phyloP scores from a whole-genome alignment of 768 basidiomycete genomes.

The Mycena albidolilacea region DNA sequence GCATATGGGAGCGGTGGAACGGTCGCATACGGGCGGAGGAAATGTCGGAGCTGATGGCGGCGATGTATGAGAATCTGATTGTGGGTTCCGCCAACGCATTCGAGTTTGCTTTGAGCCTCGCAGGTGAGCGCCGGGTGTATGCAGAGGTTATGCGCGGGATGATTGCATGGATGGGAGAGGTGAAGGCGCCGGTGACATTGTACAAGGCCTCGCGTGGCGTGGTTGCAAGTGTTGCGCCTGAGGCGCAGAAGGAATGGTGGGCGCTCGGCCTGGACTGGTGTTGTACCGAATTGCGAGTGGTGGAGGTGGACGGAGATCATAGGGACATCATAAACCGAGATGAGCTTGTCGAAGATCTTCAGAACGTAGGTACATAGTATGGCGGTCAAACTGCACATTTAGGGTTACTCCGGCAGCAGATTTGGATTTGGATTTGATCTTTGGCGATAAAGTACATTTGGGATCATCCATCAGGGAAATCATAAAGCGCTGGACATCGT shows the following conservation, averaged over 20 bases:
- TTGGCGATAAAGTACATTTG: no score
- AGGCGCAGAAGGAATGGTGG: constrained; percentile 19
- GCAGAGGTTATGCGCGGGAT: constrained; percentile 15
- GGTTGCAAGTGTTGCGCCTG: background rate
- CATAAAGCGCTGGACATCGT: no score
- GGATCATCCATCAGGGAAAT: no score
- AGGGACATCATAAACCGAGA: background rate
- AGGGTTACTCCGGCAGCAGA: no score
- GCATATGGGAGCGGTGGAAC: constrained; percentile 15
- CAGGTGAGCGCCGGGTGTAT: constrained; percentile 9
- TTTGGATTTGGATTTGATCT: no score
- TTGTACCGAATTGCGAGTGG: constrained; percentile 8
- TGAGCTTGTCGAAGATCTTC: constrained; percentile 1
- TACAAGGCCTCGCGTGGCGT: constrained; percentile 13
- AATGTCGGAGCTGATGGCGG: constrained; percentile 24
- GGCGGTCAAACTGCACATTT: no score
- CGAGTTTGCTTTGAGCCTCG: constrained; percentile 16
- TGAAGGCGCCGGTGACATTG: constrained; percentile 18
- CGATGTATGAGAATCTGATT: constrained; percentile 12
- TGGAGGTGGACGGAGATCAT: constrained; percentile 6
- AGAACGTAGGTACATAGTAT: background rate
- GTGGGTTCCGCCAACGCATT: constrained; percentile 4
- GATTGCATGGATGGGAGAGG: constrained; percentile 15
- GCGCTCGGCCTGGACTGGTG: constrained; percentile 17
- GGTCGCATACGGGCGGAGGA: constrained; percentile 14